These are phyloP conservation scores for Lecanicillium sp. DNA, from an alignment of 2,329 filamentous ascomycete genomes.

Conservation along the genomic window DNA sequence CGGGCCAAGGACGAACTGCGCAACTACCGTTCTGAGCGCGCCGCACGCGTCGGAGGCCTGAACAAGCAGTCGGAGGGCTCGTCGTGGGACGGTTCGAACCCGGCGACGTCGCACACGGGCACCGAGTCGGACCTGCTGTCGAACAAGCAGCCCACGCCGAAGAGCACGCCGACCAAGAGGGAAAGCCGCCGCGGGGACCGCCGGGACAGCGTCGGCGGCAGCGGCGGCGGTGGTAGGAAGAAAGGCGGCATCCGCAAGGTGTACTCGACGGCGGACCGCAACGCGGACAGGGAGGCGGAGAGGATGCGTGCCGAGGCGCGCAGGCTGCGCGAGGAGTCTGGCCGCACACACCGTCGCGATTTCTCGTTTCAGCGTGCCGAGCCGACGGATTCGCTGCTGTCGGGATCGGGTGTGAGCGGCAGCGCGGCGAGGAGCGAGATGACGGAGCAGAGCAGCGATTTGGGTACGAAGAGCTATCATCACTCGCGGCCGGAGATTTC, in stretches of 20 bases:
- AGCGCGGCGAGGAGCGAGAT: constrained; percentile 36
- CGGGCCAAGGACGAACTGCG: constrained; percentile 64
- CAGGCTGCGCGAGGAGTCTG: constrained; percentile 45
- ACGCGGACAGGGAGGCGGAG: constrained; percentile 45
- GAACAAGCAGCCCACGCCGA: constrained; percentile 52
- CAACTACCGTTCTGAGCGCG: constrained; percentile 78
- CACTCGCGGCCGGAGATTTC: constrained; percentile 49
- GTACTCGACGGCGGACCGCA: constrained; percentile 54
- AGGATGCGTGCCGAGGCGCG: constrained; percentile 51
- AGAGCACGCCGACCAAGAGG: constrained; percentile 45
- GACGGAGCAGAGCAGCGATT: constrained; percentile 35
- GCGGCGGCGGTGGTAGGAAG: constrained; percentile 3
- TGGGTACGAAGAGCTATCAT: constrained; percentile 53
- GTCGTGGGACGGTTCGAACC: constrained; percentile 69
- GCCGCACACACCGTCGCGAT: constrained; percentile 40
- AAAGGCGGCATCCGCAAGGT: constrained; percentile 52
- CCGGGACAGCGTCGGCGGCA: no score
- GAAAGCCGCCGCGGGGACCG: no score
- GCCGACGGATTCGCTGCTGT: constrained; percentile 26
- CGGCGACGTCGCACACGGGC: constrained; percentile 59
- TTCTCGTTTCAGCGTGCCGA: constrained; percentile 48
- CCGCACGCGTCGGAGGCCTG: constrained; percentile 81
- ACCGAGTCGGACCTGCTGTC: constrained; percentile 53
- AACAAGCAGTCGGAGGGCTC: constrained; percentile 77
- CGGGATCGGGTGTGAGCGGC: constrained; percentile 19